Conservation (phyloP, 805 yeast species). For the Blastobotrys mokoenaii region DNA sequence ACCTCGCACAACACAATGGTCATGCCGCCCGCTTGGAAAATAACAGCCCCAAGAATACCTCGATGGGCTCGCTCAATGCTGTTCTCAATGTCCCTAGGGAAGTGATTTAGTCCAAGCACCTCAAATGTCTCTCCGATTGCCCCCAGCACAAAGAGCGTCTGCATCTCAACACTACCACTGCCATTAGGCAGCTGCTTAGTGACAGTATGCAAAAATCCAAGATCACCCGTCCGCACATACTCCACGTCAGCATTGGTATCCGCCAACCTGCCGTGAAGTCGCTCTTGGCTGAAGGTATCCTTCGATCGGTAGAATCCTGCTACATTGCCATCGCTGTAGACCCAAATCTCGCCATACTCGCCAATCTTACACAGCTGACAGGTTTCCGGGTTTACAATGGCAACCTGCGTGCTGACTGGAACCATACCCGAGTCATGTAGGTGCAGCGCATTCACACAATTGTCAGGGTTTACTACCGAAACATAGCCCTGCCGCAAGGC, state of each 20-base stretch:
- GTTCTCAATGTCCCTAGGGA: constrained; percentile 74
- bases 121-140: constrained; percentile 82
- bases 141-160: constrained; percentile 79
- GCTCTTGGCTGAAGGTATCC: constrained; percentile 44
- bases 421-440: constrained; percentile 95
- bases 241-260: constrained; percentile 55
- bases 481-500: constrained; percentile 87
- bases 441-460: constrained; percentile 58
- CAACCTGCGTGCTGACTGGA: constrained; percentile 87
- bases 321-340: constrained; percentile 78
- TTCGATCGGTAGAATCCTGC: constrained; percentile 45
- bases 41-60: constrained; percentile 42
- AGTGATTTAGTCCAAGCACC: constrained; percentile 82
- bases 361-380: constrained; percentile 69
- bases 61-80: constrained; percentile 49
- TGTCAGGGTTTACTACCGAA: constrained; percentile 66
- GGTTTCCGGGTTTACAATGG: constrained; percentile 94
- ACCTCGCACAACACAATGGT: constrained; percentile 66
- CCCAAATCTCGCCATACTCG: constrained; percentile 97
- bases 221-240: constrained; percentile 85
- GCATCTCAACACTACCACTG: constrained; percentile 41
- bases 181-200: constrained; percentile 32
- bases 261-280: constrained; percentile 54
- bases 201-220: constrained; percentile 83
- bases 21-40: constrained; percentile 76